A percentile compares a stretch with the other conserved stretches of the same genome.
Conservation (phyloP, 139 green algal species). For the Micractinium conductrix region DNA sequence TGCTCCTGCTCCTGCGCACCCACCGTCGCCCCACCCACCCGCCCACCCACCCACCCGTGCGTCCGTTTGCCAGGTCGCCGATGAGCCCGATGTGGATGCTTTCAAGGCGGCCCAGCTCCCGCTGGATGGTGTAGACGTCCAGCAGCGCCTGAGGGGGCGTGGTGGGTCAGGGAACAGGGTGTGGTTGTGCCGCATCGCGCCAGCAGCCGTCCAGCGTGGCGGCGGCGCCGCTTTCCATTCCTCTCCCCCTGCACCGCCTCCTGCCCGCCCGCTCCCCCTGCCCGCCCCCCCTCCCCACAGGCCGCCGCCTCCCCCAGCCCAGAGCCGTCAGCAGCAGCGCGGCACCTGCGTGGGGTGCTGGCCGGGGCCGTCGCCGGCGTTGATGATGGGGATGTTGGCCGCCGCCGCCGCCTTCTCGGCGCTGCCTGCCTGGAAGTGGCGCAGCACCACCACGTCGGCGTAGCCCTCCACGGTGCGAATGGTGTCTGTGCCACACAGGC, state of each 20-base stretch:
- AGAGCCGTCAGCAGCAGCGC: too few species aligned
- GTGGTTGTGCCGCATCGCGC: not conserved
- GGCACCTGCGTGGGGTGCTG: constrained; percentile 96
- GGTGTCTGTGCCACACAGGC: constrained; percentile 81
- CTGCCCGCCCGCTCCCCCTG: too few species aligned
- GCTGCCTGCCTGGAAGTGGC: constrained; percentile 91
- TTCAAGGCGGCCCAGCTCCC: constrained; percentile 91
- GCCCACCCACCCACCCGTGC: too few species aligned
- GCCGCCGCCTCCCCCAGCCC: too few species aligned
- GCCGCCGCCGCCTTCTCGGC: constrained; percentile 82
- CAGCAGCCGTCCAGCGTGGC: too few species aligned
- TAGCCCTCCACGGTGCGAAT: constrained; percentile 98
- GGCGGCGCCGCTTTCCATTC: too few species aligned
- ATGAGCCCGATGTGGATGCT: constrained; percentile 93
- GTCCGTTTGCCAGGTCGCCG: constrained; percentile 96
- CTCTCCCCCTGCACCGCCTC: too few species aligned
- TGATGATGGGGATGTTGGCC: constrained; percentile 93
- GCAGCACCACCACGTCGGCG: constrained; percentile 95
- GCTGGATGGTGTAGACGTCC: constrained; percentile 98
- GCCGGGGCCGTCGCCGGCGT: constrained; percentile 96
- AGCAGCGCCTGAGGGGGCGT: constrained; percentile 87
- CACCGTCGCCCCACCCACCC: too few species aligned
- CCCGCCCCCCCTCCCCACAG: too few species aligned
- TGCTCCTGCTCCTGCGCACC: too few species aligned
- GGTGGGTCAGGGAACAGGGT: not conserved